Conservation (phyloP, 768 basidiomycete genomes). For the Favolaschia claudopus region DNA sequence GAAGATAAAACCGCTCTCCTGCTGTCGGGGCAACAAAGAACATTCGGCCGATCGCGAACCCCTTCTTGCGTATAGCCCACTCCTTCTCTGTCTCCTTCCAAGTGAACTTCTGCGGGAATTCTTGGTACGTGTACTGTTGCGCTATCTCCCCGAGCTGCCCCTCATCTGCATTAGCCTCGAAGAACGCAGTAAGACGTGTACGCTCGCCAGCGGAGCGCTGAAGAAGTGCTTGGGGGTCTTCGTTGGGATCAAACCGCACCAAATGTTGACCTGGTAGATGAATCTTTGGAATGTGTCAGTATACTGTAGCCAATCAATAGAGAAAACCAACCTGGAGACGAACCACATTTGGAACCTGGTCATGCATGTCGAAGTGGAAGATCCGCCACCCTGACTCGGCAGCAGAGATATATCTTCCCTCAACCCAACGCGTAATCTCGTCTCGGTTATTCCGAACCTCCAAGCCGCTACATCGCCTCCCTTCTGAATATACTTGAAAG, state of each 20-base stretch:
- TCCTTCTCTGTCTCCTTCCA: constrained; percentile 10
- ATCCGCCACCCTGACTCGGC: constrained; percentile 42
- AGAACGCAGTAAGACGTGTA: neutral
- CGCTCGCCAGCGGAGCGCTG: neutral
- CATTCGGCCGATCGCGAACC: constrained; percentile 26
- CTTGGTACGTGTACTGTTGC: constrained; percentile 6
- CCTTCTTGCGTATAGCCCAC: constrained; percentile 32
- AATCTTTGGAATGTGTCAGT: neutral
- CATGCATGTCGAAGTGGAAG: constrained; percentile 41
- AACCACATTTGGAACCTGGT: constrained; percentile 40
- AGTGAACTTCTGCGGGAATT: constrained; percentile 6
- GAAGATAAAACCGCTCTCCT: constrained; percentile 51
- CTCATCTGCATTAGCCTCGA: neutral
- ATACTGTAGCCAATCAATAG: neutral
- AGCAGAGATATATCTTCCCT: constrained; percentile 39
- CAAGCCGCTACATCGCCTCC: neutral
- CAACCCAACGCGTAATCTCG: constrained; percentile 2
- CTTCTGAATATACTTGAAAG: too few relatives aligned
- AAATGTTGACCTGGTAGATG: constrained; percentile 5
- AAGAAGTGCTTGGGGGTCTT: neutral
- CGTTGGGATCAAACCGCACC: neutral
- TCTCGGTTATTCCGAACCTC: neutral
- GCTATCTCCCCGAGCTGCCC: neutral
- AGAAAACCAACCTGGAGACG: constrained; percentile 36
- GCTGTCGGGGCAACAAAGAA: constrained; percentile 41